Evolutionary conservation across 805 yeast genomes (phyloP).

Genomic region (Ogataea paradorogensis): DNA sequence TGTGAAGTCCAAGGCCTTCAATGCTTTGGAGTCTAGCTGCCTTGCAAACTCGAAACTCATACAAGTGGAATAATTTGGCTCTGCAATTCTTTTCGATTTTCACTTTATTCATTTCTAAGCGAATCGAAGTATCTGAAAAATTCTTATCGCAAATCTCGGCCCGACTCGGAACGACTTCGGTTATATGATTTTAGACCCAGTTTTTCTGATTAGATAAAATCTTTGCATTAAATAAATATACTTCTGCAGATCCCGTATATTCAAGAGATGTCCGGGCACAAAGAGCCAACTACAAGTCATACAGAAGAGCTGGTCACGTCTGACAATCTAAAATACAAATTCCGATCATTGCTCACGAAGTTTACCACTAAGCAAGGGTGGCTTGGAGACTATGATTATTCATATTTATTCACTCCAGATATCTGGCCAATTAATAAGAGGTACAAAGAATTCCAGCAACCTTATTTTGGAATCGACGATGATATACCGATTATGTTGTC

Average conservation of each 20-base stretch:
- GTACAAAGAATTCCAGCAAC: conserved; percentile 49
- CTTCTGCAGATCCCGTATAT: background rate
- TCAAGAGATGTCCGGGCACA: background rate
- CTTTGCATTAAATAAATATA: background rate
- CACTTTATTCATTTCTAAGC: no score
- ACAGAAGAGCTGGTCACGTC: background rate
- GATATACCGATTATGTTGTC: conserved; percentile 71
- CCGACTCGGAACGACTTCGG: conserved; percentile 10
- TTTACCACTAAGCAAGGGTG: conserved; percentile 49
- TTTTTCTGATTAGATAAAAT: background rate
- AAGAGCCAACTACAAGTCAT: background rate
- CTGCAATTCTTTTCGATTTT: background rate
- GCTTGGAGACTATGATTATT: conserved; percentile 75
- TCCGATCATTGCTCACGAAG: background rate
- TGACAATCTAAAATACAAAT: background rate
- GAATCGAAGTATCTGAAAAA: no score
- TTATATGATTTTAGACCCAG: background rate
- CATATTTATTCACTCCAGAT: conserved; percentile 68
- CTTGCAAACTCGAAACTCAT: background rate
- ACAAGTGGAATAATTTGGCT: no score
- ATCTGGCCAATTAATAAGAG: conserved; percentile 53
- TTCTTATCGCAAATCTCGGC: conserved; percentile 2
- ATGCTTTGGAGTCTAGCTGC: conserved; percentile 6
- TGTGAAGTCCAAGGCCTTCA: conserved; percentile 23
- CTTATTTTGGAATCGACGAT: conserved; percentile 69